Base-by-base conservation (phyloP, 495 filamentous ascomycete genomes). In the Cryomyces antarcticus region DNA sequence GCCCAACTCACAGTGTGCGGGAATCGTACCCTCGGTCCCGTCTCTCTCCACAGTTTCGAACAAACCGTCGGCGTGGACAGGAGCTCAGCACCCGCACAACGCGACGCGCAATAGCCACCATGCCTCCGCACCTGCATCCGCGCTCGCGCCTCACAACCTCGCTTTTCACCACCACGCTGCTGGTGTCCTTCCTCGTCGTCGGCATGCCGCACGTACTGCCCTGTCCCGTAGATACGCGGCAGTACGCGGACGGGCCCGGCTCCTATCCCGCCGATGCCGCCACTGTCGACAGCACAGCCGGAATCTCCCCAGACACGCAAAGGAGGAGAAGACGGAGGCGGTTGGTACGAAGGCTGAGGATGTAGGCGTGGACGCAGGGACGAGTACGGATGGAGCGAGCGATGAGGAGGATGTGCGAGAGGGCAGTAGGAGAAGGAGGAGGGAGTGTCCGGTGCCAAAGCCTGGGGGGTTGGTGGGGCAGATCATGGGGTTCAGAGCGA, bases 101-200 rank as follows among this genome's bases (percentile, higher is more conserved):
- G 17, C 17, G 17, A 24, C 17, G 17, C 17, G 17, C 17, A 24
- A 24, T 24, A 24, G 1, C 13, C 46, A 65, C 46, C 43, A 93
- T 94, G 85, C 80, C 87, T 42, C 82, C 84, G 31, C 77, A 82
- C 64, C 80, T 97, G 29, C 89, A 97, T 61, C 89, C 89, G 5
- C 76, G 84, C 52, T 94, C 86, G 41, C 78, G 82, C 55, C 76
- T 80, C 57, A 97, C 89, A 46, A 82, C 76, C 39, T 84, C 85
- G 28, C 78, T 97, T 28, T 97, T 97, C 65, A 82, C 84, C 38
- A 81, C 78, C n/a, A 95, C 86, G n/a, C 69, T 95, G 31, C 65
- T 80, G n/a, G 73, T 82, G 24, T 83, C 79, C 49, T 92, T 97
- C 57, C 69, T 93, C 49, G 83, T 95, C 45, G 89, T 97, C 46